These are phyloP conservation scores for Brassica rapa DNA, from an alignment of 345 rosid species.

Conservation along the genomic window DNA sequence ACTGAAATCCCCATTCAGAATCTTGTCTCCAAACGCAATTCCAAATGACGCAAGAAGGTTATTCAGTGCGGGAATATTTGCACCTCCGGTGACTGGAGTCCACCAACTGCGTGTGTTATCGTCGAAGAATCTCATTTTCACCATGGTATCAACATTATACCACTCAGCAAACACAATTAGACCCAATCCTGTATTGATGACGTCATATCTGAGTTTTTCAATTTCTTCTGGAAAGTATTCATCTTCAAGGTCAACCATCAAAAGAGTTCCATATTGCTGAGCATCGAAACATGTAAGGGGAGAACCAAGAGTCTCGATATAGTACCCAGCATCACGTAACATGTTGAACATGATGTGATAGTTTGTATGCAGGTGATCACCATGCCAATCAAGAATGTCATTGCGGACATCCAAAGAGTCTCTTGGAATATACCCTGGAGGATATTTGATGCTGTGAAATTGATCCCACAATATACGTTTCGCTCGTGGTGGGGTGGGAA, in stretches of 20 bases:
- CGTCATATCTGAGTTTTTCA: constrained; percentile 82
- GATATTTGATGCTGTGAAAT: constrained; percentile 93
- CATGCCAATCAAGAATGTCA: constrained; percentile 99
- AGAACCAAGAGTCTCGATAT: constrained; percentile 93
- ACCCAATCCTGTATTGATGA: constrained; percentile 77
- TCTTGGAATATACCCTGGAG: constrained; percentile 98
- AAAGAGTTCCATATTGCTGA: constrained; percentile 85
- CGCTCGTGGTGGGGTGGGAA: constrained; percentile 87
- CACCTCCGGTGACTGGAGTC: constrained; percentile 99
- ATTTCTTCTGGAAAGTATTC: constrained; percentile 93
- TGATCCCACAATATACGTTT: constrained; percentile 97
- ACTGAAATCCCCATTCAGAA: constrained; percentile 88
- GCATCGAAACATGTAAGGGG: constrained; percentile 97
- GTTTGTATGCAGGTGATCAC: constrained; percentile 98
- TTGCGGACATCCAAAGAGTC: constrained; percentile 98
- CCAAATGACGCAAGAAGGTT: constrained; percentile 95
- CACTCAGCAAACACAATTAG: constrained; percentile 92
- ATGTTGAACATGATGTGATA: constrained; percentile 93
- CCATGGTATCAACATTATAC: constrained; percentile 98
- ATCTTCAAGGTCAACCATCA: constrained; percentile 96
- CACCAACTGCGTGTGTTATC: constrained; percentile 99
- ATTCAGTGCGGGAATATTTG: constrained; percentile 91
- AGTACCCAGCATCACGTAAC: constrained; percentile 91
- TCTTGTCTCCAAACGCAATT: constrained; percentile 95
- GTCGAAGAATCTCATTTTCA: constrained; percentile 97